Conservation (phyloP, 208 protist species). For the Crithidia brevicula region DNA sequence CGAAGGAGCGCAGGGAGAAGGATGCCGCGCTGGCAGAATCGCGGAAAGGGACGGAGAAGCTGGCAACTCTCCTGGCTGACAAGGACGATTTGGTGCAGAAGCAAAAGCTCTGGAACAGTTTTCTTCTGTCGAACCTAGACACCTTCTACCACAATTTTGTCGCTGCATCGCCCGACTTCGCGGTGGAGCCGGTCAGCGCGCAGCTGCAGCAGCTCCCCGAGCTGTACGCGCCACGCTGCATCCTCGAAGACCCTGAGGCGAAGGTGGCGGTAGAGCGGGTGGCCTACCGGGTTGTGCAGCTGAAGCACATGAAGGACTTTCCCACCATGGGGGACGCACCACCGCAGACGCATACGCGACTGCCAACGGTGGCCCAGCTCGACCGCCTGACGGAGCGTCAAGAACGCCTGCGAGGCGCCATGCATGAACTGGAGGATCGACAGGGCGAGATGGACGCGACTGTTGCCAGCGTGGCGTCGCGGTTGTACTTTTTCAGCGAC, state of each 20-base stretch:
- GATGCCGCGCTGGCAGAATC: conserved; percentile 51
- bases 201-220: conserved; percentile 64
- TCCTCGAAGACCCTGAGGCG: conserved; percentile 72
- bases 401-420: conserved; percentile 63
- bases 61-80: conserved; percentile 53
- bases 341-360: background rate
- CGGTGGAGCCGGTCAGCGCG: conserved; percentile 49
- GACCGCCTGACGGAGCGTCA: conserved; percentile 51
- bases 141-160: conserved; percentile 58
- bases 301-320: conserved; percentile 51
- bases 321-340: background rate
- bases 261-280: conserved; percentile 77
- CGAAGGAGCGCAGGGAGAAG: conserved; percentile 49
- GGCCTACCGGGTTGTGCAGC: conserved; percentile 68
- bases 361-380: conserved; percentile 18
- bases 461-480: conserved; percentile 41
- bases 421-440: conserved; percentile 64
- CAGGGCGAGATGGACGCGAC: conserved; percentile 45
- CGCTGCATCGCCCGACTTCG: conserved; percentile 47
- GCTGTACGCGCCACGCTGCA: conserved; percentile 66
- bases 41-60: conserved; percentile 50
- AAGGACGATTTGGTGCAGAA: conserved; percentile 63
- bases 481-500: conserved; percentile 87
- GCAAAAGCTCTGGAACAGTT: conserved; percentile 81
- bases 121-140: conserved; percentile 67